phyloP scores from a whole-genome alignment of 108 stramenopile genomes.

The Pseudonitzschia multiseries region DNA sequence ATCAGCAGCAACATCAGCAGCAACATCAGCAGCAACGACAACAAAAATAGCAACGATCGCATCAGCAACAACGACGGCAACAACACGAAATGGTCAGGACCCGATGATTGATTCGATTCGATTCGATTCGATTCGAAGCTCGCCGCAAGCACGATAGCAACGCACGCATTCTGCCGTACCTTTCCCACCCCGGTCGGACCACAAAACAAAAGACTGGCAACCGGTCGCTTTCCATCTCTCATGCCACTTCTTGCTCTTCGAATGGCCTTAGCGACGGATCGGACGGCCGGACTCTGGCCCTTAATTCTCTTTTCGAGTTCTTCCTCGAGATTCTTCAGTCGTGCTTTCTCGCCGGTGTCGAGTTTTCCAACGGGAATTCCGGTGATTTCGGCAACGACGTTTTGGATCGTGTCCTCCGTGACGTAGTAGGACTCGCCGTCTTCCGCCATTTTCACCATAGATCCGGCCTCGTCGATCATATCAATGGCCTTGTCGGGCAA shows the following conservation, averaged over 20 bases:
- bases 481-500: conserved; percentile 80
- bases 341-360: conserved; percentile 75
- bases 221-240: conserved; percentile 68
- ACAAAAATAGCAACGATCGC: too few species aligned
- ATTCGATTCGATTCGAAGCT: too few species aligned
- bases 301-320: conserved; percentile 75
- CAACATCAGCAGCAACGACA: too few species aligned
- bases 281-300: conserved; percentile 86
- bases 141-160: background rate
- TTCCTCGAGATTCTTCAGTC: conserved; percentile 75
- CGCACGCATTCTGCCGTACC: background rate
- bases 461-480: conserved; percentile 94
- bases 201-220: conserved; percentile 84
- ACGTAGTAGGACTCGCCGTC: conserved; percentile 62
- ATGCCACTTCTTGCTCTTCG: conserved; percentile 83
- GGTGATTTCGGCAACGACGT: conserved; percentile 62
- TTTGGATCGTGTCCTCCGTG: conserved; percentile 59
- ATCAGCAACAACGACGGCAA: too few species aligned
- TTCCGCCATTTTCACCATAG: conserved; percentile 80
- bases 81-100: too few species aligned
- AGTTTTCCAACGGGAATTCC: conserved; percentile 74
- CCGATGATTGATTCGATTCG: too few species aligned
- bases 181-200: conserved; percentile 93
- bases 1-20: too few species aligned
- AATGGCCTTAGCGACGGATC: conserved; percentile 76